phyloP scores from a whole-genome alignment of 2,329 filamentous ascomycete species.

The Epichloe typhina region DNA sequence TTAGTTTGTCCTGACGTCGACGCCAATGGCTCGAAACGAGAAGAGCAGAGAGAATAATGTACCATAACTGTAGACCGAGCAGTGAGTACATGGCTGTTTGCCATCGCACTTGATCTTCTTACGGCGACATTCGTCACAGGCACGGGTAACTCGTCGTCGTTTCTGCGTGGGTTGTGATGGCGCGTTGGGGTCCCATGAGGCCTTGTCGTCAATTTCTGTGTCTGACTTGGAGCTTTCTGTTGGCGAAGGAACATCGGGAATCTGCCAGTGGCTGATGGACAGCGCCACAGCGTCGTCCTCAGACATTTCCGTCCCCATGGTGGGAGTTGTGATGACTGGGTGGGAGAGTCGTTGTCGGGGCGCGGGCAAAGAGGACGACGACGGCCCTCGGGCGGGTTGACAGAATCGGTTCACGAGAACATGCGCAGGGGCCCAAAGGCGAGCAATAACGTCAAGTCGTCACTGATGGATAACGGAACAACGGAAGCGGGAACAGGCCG shows the following conservation, averaged over 20 bases:
- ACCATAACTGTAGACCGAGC: slow-evolving; percentile 98
- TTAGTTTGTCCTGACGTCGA: background rate
- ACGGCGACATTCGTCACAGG: slow-evolving; percentile 69
- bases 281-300: slow-evolving; percentile 29
- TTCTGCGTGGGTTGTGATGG: slow-evolving; percentile 55
- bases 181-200: slow-evolving; percentile 17
- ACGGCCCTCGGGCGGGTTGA: slow-evolving; percentile 4
- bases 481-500: background rate
- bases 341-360: background rate
- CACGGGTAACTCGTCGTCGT: slow-evolving; percentile 62
- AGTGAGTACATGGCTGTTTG: slow-evolving; percentile 85
- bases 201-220: slow-evolving; percentile 26
- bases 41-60: slow-evolving; percentile 17
- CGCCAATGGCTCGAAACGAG: background rate
- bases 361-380: background rate
- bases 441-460: background rate
- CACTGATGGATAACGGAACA: background rate
- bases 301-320: slow-evolving; percentile 27
- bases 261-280: slow-evolving; percentile 22
- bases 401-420: slow-evolving; percentile 3
- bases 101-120: slow-evolving; percentile 86
- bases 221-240: slow-evolving; percentile 31
- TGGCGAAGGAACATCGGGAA: slow-evolving; percentile 24
- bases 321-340: slow-evolving; percentile 5
- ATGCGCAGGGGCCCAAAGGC: slow-evolving; percentile 4